phyloP scores from a whole-genome alignment of 2,329 filamentous ascomycete species.

The Nannizziopsis barbatae region DNA sequence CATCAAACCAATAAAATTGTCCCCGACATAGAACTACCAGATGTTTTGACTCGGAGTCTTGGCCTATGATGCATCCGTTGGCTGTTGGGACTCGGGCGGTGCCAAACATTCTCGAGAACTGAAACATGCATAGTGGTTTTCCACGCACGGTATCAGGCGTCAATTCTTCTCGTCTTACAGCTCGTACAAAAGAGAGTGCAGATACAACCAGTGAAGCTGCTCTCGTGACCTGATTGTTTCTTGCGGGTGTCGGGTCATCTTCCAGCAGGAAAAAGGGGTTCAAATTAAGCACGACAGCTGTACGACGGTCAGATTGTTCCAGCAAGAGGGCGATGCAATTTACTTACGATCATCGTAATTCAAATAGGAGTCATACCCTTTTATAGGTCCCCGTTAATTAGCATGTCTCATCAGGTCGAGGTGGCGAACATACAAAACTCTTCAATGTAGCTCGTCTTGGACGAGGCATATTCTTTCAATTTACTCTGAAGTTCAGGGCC shows the following conservation, averaged over 20 bases:
- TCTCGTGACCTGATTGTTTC: slow-evolving; percentile 92
- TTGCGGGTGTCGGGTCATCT: slow-evolving; percentile 89
- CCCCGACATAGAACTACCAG: slow-evolving; percentile 87
- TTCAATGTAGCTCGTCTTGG: slow-evolving; percentile 92
- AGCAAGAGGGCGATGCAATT: not conserved
- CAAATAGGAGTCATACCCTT: slow-evolving; percentile 97
- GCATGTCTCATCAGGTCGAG: not conserved
- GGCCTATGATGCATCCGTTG: slow-evolving; percentile 88
- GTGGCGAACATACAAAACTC: slow-evolving; percentile 70
- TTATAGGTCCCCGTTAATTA: not conserved
- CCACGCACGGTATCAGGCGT: slow-evolving; percentile 77
- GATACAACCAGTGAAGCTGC: slow-evolving; percentile 87
- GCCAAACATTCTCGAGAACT: slow-evolving; percentile 89
- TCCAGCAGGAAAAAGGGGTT: slow-evolving; percentile 97
- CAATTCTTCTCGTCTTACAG: slow-evolving; percentile 83
- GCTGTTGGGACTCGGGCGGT: slow-evolving; percentile 90
- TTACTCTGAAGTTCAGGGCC: slow-evolving; percentile 79
- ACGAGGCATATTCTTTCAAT: slow-evolving; percentile 77
- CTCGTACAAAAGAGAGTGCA: slow-evolving; percentile 80
- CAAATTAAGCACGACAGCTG: slow-evolving; percentile 80
- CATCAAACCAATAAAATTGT: slow-evolving; percentile 98
- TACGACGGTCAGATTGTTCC: not conserved
- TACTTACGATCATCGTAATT: slow-evolving; percentile 77
- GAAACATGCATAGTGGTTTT: slow-evolving; percentile 90
- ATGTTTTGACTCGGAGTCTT: slow-evolving; percentile 87